Evolutionary conservation across 495 filamentous ascomycete genomes (phyloP).

Genomic region (Neurospora sp.): DNA sequence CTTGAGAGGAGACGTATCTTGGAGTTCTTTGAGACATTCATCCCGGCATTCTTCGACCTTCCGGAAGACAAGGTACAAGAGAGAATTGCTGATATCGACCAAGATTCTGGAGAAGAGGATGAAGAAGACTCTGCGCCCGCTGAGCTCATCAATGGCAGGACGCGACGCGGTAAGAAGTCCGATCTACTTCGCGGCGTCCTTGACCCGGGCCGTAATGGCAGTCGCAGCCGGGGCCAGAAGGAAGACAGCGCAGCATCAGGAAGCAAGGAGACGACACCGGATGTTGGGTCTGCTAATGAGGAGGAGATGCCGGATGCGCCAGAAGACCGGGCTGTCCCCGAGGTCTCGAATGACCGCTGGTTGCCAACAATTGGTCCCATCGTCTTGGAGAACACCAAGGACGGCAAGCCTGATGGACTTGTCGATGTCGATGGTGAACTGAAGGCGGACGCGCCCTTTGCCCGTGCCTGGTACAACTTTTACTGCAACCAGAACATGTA

Average conservation of each 20-base stretch:
- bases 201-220: slow-evolving; percentile 61
- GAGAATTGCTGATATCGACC: slow-evolving; percentile 61
- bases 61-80: slow-evolving; percentile 64
- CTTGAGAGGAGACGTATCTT: slow-evolving; percentile 66
- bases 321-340: slow-evolving; percentile 35
- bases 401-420: slow-evolving; percentile 26
- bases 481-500: slow-evolving; percentile 85
- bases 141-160: slow-evolving; percentile 48
- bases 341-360: slow-evolving; percentile 48
- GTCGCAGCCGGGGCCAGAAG: slow-evolving; percentile 51
- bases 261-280: slow-evolving; percentile 83
- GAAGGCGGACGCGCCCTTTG: slow-evolving; percentile 70
- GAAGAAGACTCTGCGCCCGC: slow-evolving; percentile 48
- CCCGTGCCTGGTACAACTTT: slow-evolving; percentile 68
- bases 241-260: slow-evolving; percentile 59
- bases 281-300: slow-evolving; percentile 58
- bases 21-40: slow-evolving; percentile 79
- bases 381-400: slow-evolving; percentile 29
- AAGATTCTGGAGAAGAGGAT: slow-evolving; percentile 57
- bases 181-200: slow-evolving; percentile 81
- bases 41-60: slow-evolving; percentile 81
- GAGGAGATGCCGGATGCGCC: slow-evolving; percentile 49
- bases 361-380: slow-evolving; percentile 36
- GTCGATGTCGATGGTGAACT: slow-evolving; percentile 49
- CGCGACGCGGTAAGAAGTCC: slow-evolving; percentile 60